These are phyloP conservation scores for Tylopilus sp. DNA, from an alignment of 1,284 basidiomycete genomes.

Conservation along the genomic window DNA sequence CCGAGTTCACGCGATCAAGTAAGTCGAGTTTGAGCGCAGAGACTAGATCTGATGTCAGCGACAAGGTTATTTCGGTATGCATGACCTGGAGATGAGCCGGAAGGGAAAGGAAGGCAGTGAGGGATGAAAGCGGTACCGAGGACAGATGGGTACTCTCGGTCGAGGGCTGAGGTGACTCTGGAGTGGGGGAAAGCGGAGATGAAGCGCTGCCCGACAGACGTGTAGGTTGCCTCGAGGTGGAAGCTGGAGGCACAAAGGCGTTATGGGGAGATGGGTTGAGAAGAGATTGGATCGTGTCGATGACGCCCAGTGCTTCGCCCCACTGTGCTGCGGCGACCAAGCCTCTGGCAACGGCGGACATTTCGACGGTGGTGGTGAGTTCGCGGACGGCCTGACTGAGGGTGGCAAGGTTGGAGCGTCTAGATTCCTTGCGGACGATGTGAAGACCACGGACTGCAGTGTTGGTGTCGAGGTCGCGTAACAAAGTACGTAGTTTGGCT, in stretches of 20 bases:
- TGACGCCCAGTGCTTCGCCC: constrained; percentile 74
- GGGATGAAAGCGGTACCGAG: constrained; percentile 53
- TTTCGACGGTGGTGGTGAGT: constrained; percentile 71
- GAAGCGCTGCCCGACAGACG: constrained; percentile 17
- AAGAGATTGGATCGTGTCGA: constrained; percentile 70
- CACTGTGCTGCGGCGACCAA: constrained; percentile 82
- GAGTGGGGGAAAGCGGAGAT: constrained; percentile 35
- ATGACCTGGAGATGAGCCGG: constrained; percentile 65
- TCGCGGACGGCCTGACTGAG: constrained; percentile 64
- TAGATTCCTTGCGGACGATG: constrained; percentile 64
- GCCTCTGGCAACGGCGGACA: constrained; percentile 64
- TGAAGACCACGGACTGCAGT: constrained; percentile 76
- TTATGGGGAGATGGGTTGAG: constrained; percentile 43
- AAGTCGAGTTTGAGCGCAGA: constrained; percentile 69
- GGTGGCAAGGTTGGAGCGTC: constrained; percentile 56
- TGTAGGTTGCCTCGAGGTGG: constrained; percentile 7
- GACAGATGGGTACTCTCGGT: constrained; percentile 23
- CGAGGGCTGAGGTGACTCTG: constrained; percentile 26
- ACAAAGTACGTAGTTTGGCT: constrained; percentile 63
- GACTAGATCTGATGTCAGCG: constrained; percentile 77
- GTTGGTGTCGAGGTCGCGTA: constrained; percentile 75
- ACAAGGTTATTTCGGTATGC: constrained; percentile 68
- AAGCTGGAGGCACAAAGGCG: neutral
- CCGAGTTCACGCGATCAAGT: constrained; percentile 44
- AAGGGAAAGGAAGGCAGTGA: constrained; percentile 67